Base-by-base conservation (phyloP, 2,329 filamentous ascomycete genomes). In the Lecanoromycetidae sp. region DNA sequence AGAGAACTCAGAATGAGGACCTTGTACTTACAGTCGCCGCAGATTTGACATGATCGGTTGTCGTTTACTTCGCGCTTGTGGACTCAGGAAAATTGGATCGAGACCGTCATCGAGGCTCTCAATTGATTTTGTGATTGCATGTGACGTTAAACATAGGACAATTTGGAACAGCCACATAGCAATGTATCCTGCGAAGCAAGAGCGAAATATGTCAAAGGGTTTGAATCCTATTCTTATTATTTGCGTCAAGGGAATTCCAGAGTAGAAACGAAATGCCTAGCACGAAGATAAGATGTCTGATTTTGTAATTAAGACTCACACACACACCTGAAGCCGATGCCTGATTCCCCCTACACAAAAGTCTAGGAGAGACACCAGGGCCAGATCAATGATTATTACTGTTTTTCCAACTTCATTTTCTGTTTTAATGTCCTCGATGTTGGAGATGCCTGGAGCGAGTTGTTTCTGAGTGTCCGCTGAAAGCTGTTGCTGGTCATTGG, bases 251-350 rank as follows among this genome's bases (percentile, higher is more conserved):
- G 49, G 35, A 10, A 38, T 23, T 15, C 34, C 38, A 17, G 37
- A 32, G 15, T 49, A 51, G 9, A 51, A 40, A n/a, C 36, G 38
- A 44, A 51, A 53, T 29, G 49, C 48, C 52, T 53, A 33, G 9
- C 20, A 46, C 13, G 27, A 13, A 10, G 10, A 22, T 51, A 10
- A 46, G 38, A 32, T 37, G 19, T 19, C 10, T 30, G 20, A 17
- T 32, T 20, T 26, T n/a, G 12, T 2, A 9, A 4, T 10, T 13
- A n/a, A 20, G 12, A 15, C 5, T 29, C 7, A 6, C n/a, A 9
- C 19, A 10, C 38, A 20, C 35, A 48, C 52, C 46, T 54, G 52
- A 23, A 54, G 13, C 15, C 51, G 37, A 15, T 45, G 38, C 37
- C 40, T 49, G 10, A 52, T 26, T 27, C 41, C 29, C 8, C 15